A percentile compares a stretch with the other conserved stretches of the same genome.
These are phyloP conservation scores for Agaricales sp. DNA, from an alignment of 1,284 basidiomycete species.

Conservation along the genomic window DNA sequence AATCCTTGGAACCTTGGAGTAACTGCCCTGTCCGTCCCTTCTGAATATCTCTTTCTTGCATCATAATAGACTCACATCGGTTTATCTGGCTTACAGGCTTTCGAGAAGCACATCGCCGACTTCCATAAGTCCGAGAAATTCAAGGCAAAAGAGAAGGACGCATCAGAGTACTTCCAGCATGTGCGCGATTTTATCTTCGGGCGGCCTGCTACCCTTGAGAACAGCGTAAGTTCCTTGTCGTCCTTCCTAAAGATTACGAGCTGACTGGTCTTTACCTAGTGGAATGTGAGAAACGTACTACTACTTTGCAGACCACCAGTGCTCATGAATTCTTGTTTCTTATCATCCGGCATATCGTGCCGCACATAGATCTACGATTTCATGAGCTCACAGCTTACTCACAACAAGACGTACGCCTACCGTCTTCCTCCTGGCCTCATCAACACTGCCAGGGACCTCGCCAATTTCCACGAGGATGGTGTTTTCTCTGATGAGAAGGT, in stretches of 20 bases:
- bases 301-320: not conserved
- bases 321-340: slow-evolving; percentile 2
- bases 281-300: slow-evolving; percentile 47
- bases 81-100: slow-evolving; percentile 29
- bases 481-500: slow-evolving; percentile 58
- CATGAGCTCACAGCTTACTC: slow-evolving; percentile 63
- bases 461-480: slow-evolving; percentile 72
- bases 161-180: slow-evolving; percentile 54
- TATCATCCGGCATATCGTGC: slow-evolving; percentile 2
- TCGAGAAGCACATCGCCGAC: slow-evolving; percentile 47
- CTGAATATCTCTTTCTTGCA: slow-evolving; percentile 4
- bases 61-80: not conserved
- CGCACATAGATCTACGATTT: slow-evolving; percentile 71
- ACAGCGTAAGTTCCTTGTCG: slow-evolving; percentile 40
- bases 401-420: slow-evolving; percentile 72
- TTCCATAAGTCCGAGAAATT: slow-evolving; percentile 56
- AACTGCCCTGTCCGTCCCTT: slow-evolving; percentile 57
- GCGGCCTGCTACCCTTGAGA: slow-evolving; percentile 54
- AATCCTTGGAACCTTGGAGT: slow-evolving; percentile 80
- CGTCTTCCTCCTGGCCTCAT: slow-evolving; percentile 59
- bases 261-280: slow-evolving; percentile 27
- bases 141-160: slow-evolving; percentile 44
- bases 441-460: slow-evolving; percentile 60
- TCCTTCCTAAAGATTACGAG: slow-evolving; percentile 3
- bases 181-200: slow-evolving; percentile 63